Conservation (phyloP, 129 eudicot genomes). For the Apium graveolens region DNA sequence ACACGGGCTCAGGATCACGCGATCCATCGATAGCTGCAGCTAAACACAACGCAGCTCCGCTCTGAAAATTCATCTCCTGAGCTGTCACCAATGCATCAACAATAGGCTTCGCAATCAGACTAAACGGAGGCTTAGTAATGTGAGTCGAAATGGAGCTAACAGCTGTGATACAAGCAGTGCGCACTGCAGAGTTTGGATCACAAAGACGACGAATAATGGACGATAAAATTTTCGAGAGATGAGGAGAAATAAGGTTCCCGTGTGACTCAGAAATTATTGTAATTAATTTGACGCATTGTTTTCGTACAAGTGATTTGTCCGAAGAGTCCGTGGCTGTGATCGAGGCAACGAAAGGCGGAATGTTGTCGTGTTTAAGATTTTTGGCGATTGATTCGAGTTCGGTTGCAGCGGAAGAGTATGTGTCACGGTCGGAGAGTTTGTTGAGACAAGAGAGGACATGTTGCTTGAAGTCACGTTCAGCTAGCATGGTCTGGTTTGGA, state of each 20-base stretch:
- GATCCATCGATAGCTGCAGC: conserved; percentile 61
- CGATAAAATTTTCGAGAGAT: conserved; percentile 56
- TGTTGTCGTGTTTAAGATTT: conserved; percentile 34
- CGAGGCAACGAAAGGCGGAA: conserved; percentile 56
- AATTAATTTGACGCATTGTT: conserved; percentile 59
- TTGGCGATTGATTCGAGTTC: conserved; percentile 73
- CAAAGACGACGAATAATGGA: conserved; percentile 71
- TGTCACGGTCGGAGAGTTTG: conserved; percentile 85
- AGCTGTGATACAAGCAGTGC: conserved; percentile 60
- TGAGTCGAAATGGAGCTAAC: conserved; percentile 41
- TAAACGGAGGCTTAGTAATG: conserved; percentile 45
- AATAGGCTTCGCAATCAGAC: conserved; percentile 47
- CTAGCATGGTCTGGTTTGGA: conserved; percentile 26
- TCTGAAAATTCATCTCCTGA: conserved; percentile 64
- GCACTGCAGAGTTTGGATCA: conserved; percentile 63
- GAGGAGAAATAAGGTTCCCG: conserved; percentile 48
- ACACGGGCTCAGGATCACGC: conserved; percentile 43
- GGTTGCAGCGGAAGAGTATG: conserved; percentile 66
- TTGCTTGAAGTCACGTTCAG: conserved; percentile 63
- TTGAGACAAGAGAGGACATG: conserved; percentile 72
- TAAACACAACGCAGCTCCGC: conserved; percentile 72
- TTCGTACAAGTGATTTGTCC: conserved; percentile 62
- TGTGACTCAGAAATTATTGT: conserved; percentile 53
- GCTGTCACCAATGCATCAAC: conserved; percentile 69
- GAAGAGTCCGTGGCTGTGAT: conserved; percentile 67